Evolutionary conservation across 345 rosid genomes (phyloP), one percentile per base, ranked within the genome.

Genomic region (Aurinia saxatilis): DNA sequence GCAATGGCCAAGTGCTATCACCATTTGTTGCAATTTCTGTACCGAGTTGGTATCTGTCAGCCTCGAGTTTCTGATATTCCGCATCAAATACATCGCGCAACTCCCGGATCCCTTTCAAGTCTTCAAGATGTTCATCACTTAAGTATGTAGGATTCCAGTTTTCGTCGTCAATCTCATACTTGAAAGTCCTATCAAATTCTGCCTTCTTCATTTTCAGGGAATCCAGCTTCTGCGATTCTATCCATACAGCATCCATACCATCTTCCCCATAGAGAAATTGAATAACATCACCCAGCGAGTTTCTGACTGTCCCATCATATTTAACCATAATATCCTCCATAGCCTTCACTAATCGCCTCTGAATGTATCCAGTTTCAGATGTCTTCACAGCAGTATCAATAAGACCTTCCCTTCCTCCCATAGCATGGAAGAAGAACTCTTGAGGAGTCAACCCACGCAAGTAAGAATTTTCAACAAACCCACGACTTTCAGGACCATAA

Each of bases 371-470:
- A 70, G 99, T 92, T 73, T 92, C 97, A 66, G 97, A 92, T 60
- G 99, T 92, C 81, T 92, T 92, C 54, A 92, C 98, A 15, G 98
- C 97, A 29, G 98, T 92, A 79, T 92, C 98, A 27, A 92, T 92
- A 55, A 92, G 96, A 81, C 98, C 98, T 80, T 92, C 98, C 72
- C 98, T 82, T 83, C 98, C 98, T 77, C 98, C 98, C 98, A 92
- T 92, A 1, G 98, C 98, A 73, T 92, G 98, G 59, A 92, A 92
- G 77, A 92, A 92, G 86, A 92, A 92, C 75, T 92, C 99, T 60
- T 92, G 99, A 3, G 99, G 99, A 33, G 99, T 92, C 87, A 92
- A 71, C 41, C 98, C 99, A 68, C 99, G 95, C 37, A 92, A 76
- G 72, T 92, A 92, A 0, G 99, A 92, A 74, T 92, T 92, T 83